phyloP scores from a whole-genome alignment of 1,284 basidiomycete genomes.

The Marasmius tenuissimus region DNA sequence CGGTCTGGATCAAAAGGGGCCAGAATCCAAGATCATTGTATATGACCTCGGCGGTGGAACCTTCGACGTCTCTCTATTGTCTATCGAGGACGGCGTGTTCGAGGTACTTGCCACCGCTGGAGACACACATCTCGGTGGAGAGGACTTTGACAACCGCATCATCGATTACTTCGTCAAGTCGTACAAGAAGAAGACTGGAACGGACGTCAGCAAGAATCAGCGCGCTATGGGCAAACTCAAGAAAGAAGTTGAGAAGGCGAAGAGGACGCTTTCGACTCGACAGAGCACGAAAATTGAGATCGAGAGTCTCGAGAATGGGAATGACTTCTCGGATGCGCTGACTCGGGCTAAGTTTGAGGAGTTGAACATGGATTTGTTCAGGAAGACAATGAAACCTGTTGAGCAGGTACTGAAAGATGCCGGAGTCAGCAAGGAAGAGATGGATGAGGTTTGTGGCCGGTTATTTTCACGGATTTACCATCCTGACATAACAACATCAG shows the following conservation, averaged over 20 bases:
- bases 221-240: slow-evolving; percentile 79
- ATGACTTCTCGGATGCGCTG: slow-evolving; percentile 73
- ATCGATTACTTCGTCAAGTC: slow-evolving; percentile 86
- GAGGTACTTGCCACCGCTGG: slow-evolving; percentile 99
- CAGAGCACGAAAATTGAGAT: slow-evolving; percentile 75
- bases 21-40: slow-evolving; percentile 92
- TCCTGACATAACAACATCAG: slow-evolving; percentile 18
- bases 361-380: slow-evolving; percentile 72
- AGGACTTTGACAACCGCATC: slow-evolving; percentile 98
- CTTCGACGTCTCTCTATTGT: slow-evolving; percentile 97
- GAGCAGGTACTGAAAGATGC: slow-evolving; percentile 74
- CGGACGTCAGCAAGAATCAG: slow-evolving; percentile 62
- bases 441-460: slow-evolving; percentile 56
- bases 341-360: slow-evolving; percentile 78
- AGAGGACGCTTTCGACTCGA: slow-evolving; percentile 70
- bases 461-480: neutral
- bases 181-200: slow-evolving; percentile 76
- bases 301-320: slow-evolving; percentile 72
- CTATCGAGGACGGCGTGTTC: slow-evolving; percentile 98
- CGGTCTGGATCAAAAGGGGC: slow-evolving; percentile 89
- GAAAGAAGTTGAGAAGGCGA: slow-evolving; percentile 79
- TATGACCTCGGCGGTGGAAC: slow-evolving; percentile 99
- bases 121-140: slow-evolving; percentile 98
- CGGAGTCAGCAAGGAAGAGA: slow-evolving; percentile 62
- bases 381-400: slow-evolving; percentile 71